Percentiles rank a stretch among this genome's conserved stretches.
Conservation (phyloP, 2,329 filamentous ascomycete species). For the Penicillium concentricum region DNA sequence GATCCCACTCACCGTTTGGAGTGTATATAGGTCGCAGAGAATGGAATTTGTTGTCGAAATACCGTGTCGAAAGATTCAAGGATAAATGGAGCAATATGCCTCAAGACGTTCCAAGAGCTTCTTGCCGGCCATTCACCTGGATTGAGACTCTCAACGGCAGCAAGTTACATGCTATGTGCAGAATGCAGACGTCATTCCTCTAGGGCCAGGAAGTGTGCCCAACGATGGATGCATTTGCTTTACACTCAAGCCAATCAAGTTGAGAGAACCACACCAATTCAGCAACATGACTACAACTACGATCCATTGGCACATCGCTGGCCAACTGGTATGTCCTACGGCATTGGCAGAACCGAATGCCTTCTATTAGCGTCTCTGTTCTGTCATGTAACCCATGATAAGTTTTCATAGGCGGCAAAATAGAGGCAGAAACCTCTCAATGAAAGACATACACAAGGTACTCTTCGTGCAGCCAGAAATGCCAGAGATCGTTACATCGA, state of each 20-base stretch:
- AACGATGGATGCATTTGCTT: neutral
- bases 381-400: neutral
- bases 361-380: no score
- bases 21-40: neutral
- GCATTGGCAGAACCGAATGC: neutral
- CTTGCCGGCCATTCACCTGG: neutral
- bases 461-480: no score
- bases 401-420: neutral
- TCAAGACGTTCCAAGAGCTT: neutral
- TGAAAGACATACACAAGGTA: no score
- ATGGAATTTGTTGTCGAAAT: neutral
- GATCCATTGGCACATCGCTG: neutral
- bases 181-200: neutral
- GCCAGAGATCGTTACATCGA: neutral
- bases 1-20: neutral
- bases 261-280: neutral
- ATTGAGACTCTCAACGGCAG: neutral
- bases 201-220: neutral
- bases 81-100: neutral
- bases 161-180: neutral
- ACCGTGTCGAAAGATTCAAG: neutral
- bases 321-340: neutral
- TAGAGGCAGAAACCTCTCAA: neutral
- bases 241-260: neutral
- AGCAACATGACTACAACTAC: neutral